phyloP scores from a whole-genome alignment of 1,284 basidiomycete species.

The Leccinum huronense region DNA sequence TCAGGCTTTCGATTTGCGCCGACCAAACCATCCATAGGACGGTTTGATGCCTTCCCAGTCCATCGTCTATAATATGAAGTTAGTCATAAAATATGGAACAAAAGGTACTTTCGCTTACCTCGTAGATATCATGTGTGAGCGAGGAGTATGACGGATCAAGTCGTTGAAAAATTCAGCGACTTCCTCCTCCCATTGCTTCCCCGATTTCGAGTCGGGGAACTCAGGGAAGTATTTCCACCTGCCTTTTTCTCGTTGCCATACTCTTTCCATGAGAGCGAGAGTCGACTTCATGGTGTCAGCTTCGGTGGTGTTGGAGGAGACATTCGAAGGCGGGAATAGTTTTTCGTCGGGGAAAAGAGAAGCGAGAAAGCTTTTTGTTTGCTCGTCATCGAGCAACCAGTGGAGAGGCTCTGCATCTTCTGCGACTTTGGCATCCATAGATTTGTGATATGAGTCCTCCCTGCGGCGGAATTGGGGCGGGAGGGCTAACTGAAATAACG shows the following conservation, averaged over 20 bases:
- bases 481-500: no score
- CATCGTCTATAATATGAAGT: no score
- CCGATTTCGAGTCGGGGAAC: neutral
- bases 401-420: constrained; percentile 4
- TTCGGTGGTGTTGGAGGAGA: neutral
- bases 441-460: neutral
- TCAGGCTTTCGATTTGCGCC: no score
- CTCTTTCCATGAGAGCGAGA: neutral
- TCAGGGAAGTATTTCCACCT: neutral
- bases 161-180: neutral
- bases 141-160: neutral
- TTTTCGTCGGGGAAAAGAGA: neutral
- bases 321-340: neutral
- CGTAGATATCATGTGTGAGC: no score
- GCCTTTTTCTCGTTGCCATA: neutral
- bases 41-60: no score
- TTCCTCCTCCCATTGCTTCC: neutral
- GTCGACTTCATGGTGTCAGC: neutral
- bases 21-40: no score
- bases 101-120: no score
- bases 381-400: neutral
- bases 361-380: neutral
- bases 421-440: constrained; percentile 5
- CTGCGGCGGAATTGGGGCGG: no score
- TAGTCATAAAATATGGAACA: no score